These are phyloP conservation scores for Debaryomycetaceae sp. DNA, from an alignment of 1,139 yeast species.

Conservation along the genomic window DNA sequence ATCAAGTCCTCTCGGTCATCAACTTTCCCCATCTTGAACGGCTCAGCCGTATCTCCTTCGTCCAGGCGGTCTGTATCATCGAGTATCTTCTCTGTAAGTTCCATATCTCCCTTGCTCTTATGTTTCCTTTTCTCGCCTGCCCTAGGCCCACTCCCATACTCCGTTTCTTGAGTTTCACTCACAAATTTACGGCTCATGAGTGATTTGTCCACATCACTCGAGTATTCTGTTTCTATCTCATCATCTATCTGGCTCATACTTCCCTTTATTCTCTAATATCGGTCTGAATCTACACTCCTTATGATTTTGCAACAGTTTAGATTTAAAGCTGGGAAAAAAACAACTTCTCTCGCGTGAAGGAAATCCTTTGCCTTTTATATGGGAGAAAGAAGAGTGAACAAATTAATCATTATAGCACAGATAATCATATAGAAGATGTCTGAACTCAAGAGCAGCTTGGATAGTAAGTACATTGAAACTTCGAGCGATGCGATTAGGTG, in stretches of 20 bases:
- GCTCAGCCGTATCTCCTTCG: not conserved
- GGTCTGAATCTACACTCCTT: not conserved
- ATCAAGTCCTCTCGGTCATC: slow-evolving; percentile 9
- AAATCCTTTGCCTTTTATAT: not conserved
- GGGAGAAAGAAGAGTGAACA: not conserved
- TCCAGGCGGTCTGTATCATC: not conserved
- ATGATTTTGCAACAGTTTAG: not conserved
- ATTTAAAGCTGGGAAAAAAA: too few species aligned
- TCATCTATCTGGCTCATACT: not conserved
- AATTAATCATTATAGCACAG: not conserved
- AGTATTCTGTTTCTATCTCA: not conserved
- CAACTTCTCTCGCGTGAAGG: not conserved
- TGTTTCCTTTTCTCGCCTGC: not conserved
- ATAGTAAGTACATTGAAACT: not conserved
- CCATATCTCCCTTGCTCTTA: not conserved
- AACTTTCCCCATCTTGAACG: not conserved
- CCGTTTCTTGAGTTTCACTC: not conserved
- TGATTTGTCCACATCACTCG: not conserved
- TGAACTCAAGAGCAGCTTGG: slow-evolving; percentile 5
- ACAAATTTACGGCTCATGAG: not conserved
- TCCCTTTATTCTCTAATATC: not conserved
- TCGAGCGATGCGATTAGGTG: too few species aligned
- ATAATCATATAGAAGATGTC: not conserved
- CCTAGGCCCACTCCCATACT: not conserved
- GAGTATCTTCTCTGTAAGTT: not conserved